Conservation (phyloP, 768 basidiomycete genomes). For the Xerocomus spinulosus region DNA sequence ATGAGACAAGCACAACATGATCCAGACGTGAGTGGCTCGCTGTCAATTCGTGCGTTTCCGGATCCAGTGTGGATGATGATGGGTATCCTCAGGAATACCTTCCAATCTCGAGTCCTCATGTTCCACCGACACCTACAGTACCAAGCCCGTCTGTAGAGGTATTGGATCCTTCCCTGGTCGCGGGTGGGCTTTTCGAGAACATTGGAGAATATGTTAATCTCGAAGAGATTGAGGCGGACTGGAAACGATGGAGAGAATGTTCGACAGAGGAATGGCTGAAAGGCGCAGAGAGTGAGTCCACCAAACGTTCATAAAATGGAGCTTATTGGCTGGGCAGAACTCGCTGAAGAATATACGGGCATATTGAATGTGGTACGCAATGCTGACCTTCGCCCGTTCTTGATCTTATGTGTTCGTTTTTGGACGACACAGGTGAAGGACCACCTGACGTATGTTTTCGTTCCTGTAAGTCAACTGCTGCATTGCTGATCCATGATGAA, state of each 20-base stretch:
- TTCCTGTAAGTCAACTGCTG: neutral
- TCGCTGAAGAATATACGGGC: slow-evolving; percentile 14
- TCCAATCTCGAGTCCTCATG: slow-evolving; percentile 20
- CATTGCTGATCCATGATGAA: slow-evolving; percentile 9
- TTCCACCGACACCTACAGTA: slow-evolving; percentile 13
- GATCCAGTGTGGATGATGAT: neutral
- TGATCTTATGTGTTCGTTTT: neutral
- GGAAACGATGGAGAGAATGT: slow-evolving; percentile 28
- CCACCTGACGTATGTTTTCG: slow-evolving; percentile 21
- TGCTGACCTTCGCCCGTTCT: neutral
- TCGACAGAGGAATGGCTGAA: slow-evolving; percentile 30
- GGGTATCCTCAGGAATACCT: slow-evolving; percentile 15
- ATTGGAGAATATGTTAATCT: slow-evolving; percentile 18
- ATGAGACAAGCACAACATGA: slow-evolving; percentile 10
- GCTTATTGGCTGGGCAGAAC: slow-evolving; percentile 12
- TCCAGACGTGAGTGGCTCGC: slow-evolving; percentile 16
- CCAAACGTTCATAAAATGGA: neutral
- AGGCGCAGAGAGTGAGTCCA: slow-evolving; percentile 25
- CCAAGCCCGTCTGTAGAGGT: neutral
- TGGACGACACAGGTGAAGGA: slow-evolving; percentile 24
- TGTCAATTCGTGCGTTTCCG: neutral
- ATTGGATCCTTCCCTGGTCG: slow-evolving; percentile 7
- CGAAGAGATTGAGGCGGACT: slow-evolving; percentile 18
- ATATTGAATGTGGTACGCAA: slow-evolving; percentile 21
- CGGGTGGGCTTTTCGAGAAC: slow-evolving; percentile 16